Evolutionary conservation across 2,329 filamentous ascomycete species (phyloP), one percentile per base, ranked within the genome.

Genomic region (Chaetomiaceae sp.): DNA sequence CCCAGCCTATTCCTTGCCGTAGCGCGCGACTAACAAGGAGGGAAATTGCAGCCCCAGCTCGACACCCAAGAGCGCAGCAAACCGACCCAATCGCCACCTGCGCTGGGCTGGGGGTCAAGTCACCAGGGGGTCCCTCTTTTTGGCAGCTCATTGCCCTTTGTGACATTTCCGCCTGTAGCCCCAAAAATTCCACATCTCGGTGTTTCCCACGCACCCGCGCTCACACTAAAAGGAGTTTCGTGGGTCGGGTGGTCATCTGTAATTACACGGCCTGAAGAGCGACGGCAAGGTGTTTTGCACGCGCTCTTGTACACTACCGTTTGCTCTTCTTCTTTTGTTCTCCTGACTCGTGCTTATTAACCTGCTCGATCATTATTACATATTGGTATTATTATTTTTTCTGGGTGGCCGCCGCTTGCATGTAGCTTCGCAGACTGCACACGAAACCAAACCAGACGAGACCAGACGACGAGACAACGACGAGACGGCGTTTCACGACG

Each of bases 1-100:
- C 34, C n/a, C 46, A 44, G 29, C 30, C 16, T 21, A 42, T 46
- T 51, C 58, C 56, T n/a, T 62, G 55, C 59, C 52, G 57, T 60
- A 60, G 59, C 61, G 61, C 61, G 60, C 61, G 60, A 63, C 58
- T 58, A 59, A 49, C 52, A 47, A 56, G 51, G n/a, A n/a, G n/a
- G n/a, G 58, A 59, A 59, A 61, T 57, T 55, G 41, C 55, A 41
- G 14, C 42, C 57, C 54, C 52, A 53, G 47, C 44, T 38, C 41
- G 34, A 27, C 16, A 9, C 34, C 36, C 34, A 40, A 38, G 30
- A 37, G 40, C 21, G 18, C 25, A 16, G 23, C 25, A 9, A 41
- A 23, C 36, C 25, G 38, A 29, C 27, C 40, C 48, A 51, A 51
- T 51, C 40, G 48, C 40, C 32, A 23, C 38, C 11, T 13, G 27